These are phyloP conservation scores for Leccinum uliginosum DNA, from an alignment of 768 basidiomycete species.

Conservation along the genomic window DNA sequence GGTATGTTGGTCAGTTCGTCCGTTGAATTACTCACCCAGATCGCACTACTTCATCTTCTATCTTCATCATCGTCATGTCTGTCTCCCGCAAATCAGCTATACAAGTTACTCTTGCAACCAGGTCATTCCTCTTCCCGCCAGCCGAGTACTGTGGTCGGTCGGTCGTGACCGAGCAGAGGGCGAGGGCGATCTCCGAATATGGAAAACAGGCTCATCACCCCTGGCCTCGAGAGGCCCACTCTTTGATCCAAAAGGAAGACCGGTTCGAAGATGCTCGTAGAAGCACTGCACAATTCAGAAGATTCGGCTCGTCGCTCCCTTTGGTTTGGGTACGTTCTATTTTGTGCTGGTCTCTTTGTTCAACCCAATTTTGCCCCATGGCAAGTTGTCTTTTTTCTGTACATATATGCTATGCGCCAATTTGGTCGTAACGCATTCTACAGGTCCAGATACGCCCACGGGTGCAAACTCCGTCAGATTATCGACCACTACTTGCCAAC, in stretches of 20 bases:
- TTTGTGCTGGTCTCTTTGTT: constrained; percentile 17
- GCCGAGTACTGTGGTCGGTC: constrained; percentile 4
- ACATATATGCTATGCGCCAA: neutral
- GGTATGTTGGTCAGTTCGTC: too few species aligned
- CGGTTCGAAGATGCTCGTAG: constrained; percentile 28
- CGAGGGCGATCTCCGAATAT: constrained; percentile 14
- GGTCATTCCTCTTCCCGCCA: constrained; percentile 10
- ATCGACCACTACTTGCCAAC: constrained; percentile 34
- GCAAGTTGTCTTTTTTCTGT: constrained; percentile 4
- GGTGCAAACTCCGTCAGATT: constrained; percentile 36
- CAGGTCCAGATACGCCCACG: constrained; percentile 35
- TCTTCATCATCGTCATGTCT: constrained; percentile 11
- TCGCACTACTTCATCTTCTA: too few species aligned
- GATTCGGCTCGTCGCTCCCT: constrained; percentile 25
- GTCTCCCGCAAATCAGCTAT: constrained; percentile 10
- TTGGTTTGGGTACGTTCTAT: constrained; percentile 26
- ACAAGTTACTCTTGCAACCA: neutral
- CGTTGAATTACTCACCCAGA: too few species aligned
- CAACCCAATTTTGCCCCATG: constrained; percentile 21
- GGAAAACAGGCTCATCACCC: constrained; percentile 14
- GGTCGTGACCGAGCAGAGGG: neutral
- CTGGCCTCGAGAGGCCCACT: constrained; percentile 5
- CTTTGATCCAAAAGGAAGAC: constrained; percentile 21
- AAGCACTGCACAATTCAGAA: constrained; percentile 27
- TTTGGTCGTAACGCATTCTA: neutral